Evolutionary conservation across 163 green algal species (phyloP).

Genomic region (Scenedesmus sp.): DNA sequence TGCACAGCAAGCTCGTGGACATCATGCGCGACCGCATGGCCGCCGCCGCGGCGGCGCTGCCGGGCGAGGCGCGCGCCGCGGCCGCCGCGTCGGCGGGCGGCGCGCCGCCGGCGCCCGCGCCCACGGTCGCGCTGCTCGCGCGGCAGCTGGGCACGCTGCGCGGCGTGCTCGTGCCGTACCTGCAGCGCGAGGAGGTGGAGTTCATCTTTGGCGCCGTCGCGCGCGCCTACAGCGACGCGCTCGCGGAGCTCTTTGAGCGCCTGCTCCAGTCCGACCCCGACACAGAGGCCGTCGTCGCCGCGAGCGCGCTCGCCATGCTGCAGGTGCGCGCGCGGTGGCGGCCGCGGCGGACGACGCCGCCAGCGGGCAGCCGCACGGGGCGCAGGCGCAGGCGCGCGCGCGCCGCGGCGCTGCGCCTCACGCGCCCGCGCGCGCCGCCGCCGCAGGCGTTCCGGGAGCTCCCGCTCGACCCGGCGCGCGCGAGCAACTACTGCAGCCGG

Average conservation of each 20-base stretch:
- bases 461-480: constrained; percentile 50
- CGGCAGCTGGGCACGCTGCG: constrained; percentile 57
- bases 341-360: too few species aligned
- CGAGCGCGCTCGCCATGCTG: constrained; percentile 38
- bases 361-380: not conserved
- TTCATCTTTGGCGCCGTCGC: constrained; percentile 80
- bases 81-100: not conserved
- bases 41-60: constrained; percentile 26
- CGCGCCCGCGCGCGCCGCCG: too few species aligned
- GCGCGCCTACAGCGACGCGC: constrained; percentile 61
- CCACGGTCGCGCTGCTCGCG: constrained; percentile 44
- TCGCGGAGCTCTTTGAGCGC: constrained; percentile 66
- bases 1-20: constrained; percentile 92
- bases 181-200: constrained; percentile 68
- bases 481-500: constrained; percentile 55
- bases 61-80: not conserved
- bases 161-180: constrained; percentile 69
- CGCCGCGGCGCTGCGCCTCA: too few species aligned
- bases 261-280: constrained; percentile 47
- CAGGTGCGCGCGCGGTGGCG: constrained; percentile 26
- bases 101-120: constrained; percentile 35
- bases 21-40: constrained; percentile 92
- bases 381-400: too few species aligned
- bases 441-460: constrained; percentile 49
- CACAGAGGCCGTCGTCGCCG: constrained; percentile 10